Evolutionary conservation across 73 alveolate genomes (phyloP), one percentile per base, ranked within the genome.

Genomic region (Uronychia binucleata): DNA sequence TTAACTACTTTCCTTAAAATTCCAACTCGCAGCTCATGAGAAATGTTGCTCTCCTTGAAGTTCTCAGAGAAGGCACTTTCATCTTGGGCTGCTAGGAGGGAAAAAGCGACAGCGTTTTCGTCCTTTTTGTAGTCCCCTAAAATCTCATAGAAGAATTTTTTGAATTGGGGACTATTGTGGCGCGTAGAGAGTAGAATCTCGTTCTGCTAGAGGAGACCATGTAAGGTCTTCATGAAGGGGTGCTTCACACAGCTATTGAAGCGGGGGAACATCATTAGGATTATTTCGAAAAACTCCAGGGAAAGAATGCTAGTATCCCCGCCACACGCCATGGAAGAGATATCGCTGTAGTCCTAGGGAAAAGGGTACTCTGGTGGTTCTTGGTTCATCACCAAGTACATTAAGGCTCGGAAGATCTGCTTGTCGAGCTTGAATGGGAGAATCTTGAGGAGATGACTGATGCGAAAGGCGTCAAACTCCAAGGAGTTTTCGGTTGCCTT

Each of bases 351-450:
- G 19, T 5, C 19, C 19, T 5, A 19, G n/a, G 5, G 5, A 5
- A 46, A 46, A 46, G 67, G 67, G 67, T 46, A 46, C n/a, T 46
- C 67, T 46, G 67, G 67, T 11, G 67, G 67, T 46, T 46, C 67
- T 46, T 46, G 19, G 19, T 46, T 46, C 67, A 46, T 46, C 19
- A 19, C 19, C 67, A 46, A 19, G 67, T 46, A 46, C 5, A 46
- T 11, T 19, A 46, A 46, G 67, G 67, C 67, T 46, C 19, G 5
- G 67, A 11, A 46, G 67, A 46, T 46, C 19, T 46, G 67, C 67
- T 11, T 5, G 67, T 46, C 19, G 67, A 46, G 5, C 67, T 46
- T 5, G 5, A 11, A 5, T 11, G 67, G 67, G 67, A 46, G 67
- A 5, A 11, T 11, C 5, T 46, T 46, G 19, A 46, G 67, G 67